phyloP scores from a whole-genome alignment of 2,329 filamentous ascomycete genomes.

The Ceratocystis papillata region DNA sequence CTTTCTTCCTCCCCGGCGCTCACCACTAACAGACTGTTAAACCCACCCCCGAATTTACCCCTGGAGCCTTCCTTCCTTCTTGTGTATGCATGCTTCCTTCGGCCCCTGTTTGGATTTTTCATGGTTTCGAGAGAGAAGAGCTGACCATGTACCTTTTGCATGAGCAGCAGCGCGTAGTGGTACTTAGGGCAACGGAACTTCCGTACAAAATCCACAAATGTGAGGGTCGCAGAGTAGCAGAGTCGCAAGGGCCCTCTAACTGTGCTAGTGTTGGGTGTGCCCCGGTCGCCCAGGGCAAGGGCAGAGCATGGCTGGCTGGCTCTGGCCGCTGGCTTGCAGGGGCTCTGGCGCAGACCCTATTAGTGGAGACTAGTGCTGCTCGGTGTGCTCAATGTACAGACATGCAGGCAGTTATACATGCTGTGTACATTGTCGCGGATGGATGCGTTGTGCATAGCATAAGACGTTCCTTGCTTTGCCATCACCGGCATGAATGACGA shows the following conservation, averaged over 20 bases:
- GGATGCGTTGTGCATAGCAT: background rate
- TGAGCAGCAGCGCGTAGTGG: background rate
- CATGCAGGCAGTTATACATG: too few relatives aligned
- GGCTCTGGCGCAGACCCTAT: too few relatives aligned
- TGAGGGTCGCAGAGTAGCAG: slow-evolving; percentile 6
- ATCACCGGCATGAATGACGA: background rate
- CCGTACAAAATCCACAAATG: slow-evolving; percentile 1
- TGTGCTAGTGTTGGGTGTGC: background rate
- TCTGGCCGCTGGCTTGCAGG: background rate
- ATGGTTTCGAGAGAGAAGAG: background rate
- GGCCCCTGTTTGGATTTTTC: slow-evolving; percentile 1
- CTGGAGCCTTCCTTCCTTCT: slow-evolving; percentile 4
- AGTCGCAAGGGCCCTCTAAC: slow-evolving; percentile 5
- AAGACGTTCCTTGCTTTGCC: background rate
- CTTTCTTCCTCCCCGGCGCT: too few relatives aligned
- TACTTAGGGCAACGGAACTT: slow-evolving; percentile 15
- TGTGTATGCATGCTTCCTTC: slow-evolving; percentile 4
- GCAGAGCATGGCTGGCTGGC: background rate
- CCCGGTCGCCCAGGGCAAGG: background rate
- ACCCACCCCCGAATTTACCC: slow-evolving; percentile 9
- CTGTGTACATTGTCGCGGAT: too few relatives aligned
- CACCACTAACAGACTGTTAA: background rate
- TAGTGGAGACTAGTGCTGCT: too few relatives aligned
- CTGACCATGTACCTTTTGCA: slow-evolving; percentile 11
- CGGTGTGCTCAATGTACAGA: too few relatives aligned